Evolutionary conservation across 192 early-diverging fungal genomes (phyloP).

Genomic region (Dispira simplex): DNA sequence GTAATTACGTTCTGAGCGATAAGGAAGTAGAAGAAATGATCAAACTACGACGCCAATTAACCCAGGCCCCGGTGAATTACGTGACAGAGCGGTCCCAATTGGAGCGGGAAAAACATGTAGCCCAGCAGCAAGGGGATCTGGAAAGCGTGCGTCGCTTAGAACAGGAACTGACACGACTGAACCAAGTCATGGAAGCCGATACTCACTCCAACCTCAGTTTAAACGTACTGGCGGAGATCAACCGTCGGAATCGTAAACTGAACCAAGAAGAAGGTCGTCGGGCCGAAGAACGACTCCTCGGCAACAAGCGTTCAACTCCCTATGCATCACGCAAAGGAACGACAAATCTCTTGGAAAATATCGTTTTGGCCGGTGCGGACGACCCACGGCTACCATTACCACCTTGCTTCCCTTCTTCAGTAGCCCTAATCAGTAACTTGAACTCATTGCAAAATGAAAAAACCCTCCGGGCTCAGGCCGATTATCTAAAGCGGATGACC

Average conservation of each 20-base stretch:
- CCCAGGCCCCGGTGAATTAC: slow-evolving; percentile 16
- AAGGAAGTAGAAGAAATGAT: slow-evolving; percentile 50
- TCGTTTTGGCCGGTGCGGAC: not conserved
- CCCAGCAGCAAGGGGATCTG: slow-evolving; percentile 30
- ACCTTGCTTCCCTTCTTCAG: not conserved
- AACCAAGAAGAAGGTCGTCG: slow-evolving; percentile 28
- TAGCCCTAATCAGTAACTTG: not conserved
- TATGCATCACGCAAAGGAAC: not conserved
- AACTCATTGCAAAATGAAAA: not conserved
- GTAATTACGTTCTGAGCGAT: slow-evolving; percentile 39
- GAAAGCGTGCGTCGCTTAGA: slow-evolving; percentile 25
- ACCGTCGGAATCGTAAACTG: slow-evolving; percentile 33
- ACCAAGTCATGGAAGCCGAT: slow-evolving; percentile 17
- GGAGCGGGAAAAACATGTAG: slow-evolving; percentile 29
- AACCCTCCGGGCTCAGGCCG: not conserved
- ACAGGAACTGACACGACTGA: slow-evolving; percentile 18
- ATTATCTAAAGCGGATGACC: not conserved
- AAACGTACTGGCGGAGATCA: slow-evolving; percentile 35
- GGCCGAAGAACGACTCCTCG: slow-evolving; percentile 17
- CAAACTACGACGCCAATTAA: slow-evolving; percentile 31
- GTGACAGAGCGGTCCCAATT: slow-evolving; percentile 32
- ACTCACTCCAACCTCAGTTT: slow-evolving; percentile 19
- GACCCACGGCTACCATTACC: not conserved
- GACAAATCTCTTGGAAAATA: not conserved
- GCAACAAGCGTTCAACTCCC: not conserved